phyloP scores from a whole-genome alignment of 2,329 filamentous ascomycete species.

The Myriosclerotinia duriaeana region DNA sequence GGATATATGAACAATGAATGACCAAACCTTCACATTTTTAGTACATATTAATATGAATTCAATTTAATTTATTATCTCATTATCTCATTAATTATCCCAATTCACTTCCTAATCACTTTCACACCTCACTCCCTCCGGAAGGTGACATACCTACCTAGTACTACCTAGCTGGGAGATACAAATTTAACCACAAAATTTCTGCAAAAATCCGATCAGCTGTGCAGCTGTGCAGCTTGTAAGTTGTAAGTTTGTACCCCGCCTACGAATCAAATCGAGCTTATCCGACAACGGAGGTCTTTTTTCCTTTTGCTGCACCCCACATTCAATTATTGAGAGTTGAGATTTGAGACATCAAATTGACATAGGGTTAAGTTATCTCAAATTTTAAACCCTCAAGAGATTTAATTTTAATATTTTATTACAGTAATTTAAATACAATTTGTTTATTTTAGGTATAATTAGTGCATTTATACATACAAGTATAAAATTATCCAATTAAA shows the following conservation, averaged over 20 bases:
- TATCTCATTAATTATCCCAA: not conserved
- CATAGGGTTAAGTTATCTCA: no score
- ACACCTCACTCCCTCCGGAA: not conserved
- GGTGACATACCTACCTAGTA: no score
- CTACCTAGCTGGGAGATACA: not conserved
- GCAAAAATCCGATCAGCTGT: not conserved
- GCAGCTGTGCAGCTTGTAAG: no score
- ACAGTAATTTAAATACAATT: no score
- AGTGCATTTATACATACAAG: no score
- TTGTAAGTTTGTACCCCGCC: constrained; percentile 12
- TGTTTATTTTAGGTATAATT: no score
- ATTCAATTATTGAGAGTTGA: no score
- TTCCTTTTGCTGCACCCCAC: constrained; percentile 4
- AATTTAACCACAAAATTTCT: not conserved
- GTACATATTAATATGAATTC: constrained; percentile 14
- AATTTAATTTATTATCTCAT: not conserved
- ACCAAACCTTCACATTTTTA: constrained; percentile 7
- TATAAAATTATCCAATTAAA: no score
- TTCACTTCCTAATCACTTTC: not conserved
- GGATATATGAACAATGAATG: not conserved
- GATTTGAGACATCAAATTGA: no score
- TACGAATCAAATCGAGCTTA: not conserved
- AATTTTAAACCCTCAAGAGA: no score
- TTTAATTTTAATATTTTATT: no score
- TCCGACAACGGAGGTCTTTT: constrained; percentile 12